Percentiles rank a stretch among this genome's conserved stretches.
Conservation (phyloP, 2,329 filamentous ascomycete genomes). For the Xylaria sp. region DNA sequence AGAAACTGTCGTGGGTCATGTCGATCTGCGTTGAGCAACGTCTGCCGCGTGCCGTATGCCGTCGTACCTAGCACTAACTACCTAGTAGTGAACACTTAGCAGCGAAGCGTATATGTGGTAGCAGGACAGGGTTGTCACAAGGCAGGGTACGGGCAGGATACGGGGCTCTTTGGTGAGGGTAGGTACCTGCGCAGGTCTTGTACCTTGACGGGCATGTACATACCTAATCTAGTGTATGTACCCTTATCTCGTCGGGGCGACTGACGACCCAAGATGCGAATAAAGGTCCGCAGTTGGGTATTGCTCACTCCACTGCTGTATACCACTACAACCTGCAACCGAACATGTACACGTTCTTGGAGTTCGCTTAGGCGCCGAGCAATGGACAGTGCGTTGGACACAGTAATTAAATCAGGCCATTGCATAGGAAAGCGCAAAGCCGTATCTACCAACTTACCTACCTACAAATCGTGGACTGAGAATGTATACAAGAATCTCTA, state of each 20-base stretch:
- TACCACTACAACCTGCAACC: slow-evolving; percentile 8
- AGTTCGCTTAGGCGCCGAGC: background rate
- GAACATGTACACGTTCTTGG: background rate
- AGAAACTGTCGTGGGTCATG: slow-evolving; percentile 36
- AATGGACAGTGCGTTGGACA: background rate
- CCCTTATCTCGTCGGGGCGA: background rate
- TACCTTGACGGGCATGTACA: background rate
- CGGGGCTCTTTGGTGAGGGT: background rate
- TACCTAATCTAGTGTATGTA: background rate
- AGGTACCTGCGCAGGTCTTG: background rate
- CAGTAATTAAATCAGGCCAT: background rate
- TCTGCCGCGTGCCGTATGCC: slow-evolving; percentile 37
- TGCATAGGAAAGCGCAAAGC: background rate
- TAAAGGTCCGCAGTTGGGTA: slow-evolving; percentile 30
- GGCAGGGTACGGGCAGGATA: slow-evolving; percentile 1
- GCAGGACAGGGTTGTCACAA: background rate
- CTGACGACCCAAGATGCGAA: slow-evolving; percentile 27
- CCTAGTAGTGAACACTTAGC: background rate
- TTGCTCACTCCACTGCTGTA: background rate
- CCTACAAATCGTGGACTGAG: background rate
- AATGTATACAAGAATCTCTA: too few relatives aligned
- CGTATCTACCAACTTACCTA: too few relatives aligned
- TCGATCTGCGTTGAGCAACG: slow-evolving; percentile 36
- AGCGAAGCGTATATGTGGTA: background rate
- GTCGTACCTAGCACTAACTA: slow-evolving; percentile 1